Conservation (phyloP, 1,139 yeast species). For the Lodderomyces beijingensis region DNA sequence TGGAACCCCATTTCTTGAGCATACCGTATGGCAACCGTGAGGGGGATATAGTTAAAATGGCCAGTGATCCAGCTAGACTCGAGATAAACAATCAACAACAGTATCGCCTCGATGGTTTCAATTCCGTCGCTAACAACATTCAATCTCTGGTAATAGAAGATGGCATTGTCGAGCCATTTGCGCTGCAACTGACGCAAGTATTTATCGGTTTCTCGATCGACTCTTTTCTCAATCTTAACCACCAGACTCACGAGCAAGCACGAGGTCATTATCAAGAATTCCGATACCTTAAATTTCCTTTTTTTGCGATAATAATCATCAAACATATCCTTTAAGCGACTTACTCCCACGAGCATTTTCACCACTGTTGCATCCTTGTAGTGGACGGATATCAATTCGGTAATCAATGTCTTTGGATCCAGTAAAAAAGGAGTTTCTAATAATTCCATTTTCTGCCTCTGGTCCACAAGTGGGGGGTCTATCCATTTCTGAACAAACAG, state of each 20-base stretch:
- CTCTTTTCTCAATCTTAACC: constrained; percentile 16
- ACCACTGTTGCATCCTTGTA: constrained; percentile 15
- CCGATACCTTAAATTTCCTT: constrained; percentile 21
- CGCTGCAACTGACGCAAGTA: constrained; percentile 22
- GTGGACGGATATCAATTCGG: constrained; percentile 18
- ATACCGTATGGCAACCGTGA: constrained; percentile 51
- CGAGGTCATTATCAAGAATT: constrained; percentile 31
- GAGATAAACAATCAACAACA: constrained; percentile 42
- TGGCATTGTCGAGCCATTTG: constrained; percentile 29
- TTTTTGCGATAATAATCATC: constrained; percentile 17
- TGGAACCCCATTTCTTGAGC: constrained; percentile 69
- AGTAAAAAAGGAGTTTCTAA: constrained; percentile 27
- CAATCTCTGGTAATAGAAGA: constrained; percentile 46
- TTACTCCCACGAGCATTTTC: constrained; percentile 15
- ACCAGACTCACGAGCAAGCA: constrained; percentile 25
- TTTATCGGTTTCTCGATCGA: constrained; percentile 4
- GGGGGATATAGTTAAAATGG: constrained; percentile 40
- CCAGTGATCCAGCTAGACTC: constrained; percentile 42
- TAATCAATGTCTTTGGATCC: constrained; percentile 19
- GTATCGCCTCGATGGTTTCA: constrained; percentile 44
- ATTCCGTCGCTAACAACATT: constrained; percentile 49
- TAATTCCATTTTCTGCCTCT: constrained; percentile 16
- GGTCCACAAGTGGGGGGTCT: constrained; percentile 28
- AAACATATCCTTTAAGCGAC: constrained; percentile 18
- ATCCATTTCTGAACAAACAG: constrained; percentile 27